These are phyloP conservation scores for Camellia japonica DNA, from an alignment of 148 eudicot genomes.

Conservation along the genomic window DNA sequence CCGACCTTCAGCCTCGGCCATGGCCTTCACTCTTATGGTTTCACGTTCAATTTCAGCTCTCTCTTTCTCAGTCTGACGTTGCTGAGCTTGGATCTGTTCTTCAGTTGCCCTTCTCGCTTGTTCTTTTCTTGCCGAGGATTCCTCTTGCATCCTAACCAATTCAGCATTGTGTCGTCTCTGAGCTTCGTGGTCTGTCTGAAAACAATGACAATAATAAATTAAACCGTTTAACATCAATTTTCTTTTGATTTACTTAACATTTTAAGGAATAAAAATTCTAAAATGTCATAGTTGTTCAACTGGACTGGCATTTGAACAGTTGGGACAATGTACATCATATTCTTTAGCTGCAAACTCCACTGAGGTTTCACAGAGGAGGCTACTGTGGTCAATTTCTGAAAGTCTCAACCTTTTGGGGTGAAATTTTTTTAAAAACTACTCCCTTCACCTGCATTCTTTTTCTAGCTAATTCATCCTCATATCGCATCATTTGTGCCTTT, in stretches of 20 bases:
- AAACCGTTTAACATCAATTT: not conserved
- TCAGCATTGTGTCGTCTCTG: constrained; percentile 81
- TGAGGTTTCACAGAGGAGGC: not conserved
- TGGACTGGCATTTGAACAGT: not conserved
- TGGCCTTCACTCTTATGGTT: constrained; percentile 78
- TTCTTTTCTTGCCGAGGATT: constrained; percentile 75
- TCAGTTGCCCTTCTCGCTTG: constrained; percentile 83
- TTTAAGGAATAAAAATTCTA: not conserved
- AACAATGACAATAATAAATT: constrained; percentile 5
- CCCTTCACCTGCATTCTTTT: constrained; percentile 82
- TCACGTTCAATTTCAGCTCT: constrained; percentile 89
- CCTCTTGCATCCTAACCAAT: constrained; percentile 89
- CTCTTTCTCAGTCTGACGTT: constrained; percentile 94
- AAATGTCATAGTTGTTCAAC: not conserved
- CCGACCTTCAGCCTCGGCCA: constrained; percentile 93
- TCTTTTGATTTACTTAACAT: not conserved
- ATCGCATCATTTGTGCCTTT: constrained; percentile 85
- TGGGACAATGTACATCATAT: not conserved
- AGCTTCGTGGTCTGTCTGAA: constrained; percentile 90
- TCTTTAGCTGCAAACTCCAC: not conserved
- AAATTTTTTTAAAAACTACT: not conserved
- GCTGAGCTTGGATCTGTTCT: constrained; percentile 92
- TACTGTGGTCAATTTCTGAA: not conserved
- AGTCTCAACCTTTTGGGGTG: not conserved
- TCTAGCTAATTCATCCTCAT: constrained; percentile 90